A percentile compares a stretch with the other conserved stretches of the same genome.
phyloP scores from a whole-genome alignment of 2,329 filamentous ascomycete species.

The Fusarium succisae region DNA sequence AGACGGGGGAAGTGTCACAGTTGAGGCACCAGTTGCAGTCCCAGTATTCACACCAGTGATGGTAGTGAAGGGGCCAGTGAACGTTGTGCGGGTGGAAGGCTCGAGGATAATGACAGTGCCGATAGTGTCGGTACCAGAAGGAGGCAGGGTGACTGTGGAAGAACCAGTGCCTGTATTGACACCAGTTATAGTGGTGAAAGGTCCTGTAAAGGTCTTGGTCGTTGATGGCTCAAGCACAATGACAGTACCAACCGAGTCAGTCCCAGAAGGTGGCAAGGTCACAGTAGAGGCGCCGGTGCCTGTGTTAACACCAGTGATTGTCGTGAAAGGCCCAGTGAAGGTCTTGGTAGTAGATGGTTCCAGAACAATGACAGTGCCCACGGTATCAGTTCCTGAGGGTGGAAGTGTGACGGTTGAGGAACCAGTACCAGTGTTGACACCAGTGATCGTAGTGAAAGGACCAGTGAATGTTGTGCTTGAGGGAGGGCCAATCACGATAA shows the following conservation, averaged over 20 bases:
- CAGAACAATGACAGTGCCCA: neutral
- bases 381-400: neutral
- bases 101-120: no score
- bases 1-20: neutral
- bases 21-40: neutral
- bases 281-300: neutral
- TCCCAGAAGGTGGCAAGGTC: neutral
- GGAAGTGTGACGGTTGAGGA: neutral
- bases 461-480: neutral
- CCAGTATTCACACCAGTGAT: neutral
- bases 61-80: neutral
- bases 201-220: neutral
- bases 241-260: neutral
- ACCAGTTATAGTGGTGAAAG: neutral
- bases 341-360: neutral
- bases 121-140: neutral
- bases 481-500: neutral
- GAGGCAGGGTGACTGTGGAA: neutral
- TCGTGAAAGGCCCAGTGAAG: neutral
- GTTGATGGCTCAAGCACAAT: neutral
- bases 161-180: neutral
- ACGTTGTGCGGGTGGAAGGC: no score
- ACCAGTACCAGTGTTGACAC: neutral
- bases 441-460: neutral
- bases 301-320: neutral